Conservation (phyloP, 345 rosid species). For the sweet orange (Citrus sinensis) region DNA sequence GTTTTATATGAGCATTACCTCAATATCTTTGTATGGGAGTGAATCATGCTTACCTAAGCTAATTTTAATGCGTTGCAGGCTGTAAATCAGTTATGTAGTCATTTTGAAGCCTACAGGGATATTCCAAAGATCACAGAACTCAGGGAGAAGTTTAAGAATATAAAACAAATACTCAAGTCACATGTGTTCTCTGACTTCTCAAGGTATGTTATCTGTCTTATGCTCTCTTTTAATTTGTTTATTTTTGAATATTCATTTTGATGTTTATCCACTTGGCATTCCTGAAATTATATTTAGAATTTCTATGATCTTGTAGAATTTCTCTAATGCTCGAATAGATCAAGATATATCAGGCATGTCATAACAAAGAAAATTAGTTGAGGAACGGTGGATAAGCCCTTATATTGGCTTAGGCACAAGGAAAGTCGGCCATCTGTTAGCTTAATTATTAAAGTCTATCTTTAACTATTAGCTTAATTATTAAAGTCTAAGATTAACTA, state of each 20-base stretch:
- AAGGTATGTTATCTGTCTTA: constrained; percentile 46
- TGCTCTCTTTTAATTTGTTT: neutral
- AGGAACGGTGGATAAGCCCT: neutral
- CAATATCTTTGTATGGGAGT: neutral
- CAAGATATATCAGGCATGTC: neutral
- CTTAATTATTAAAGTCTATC: neutral
- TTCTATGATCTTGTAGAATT: neutral
- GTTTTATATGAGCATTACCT: neutral
- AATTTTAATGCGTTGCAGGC: constrained; percentile 63
- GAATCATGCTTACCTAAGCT: constrained; percentile 14
- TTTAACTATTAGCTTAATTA: neutral
- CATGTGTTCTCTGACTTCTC: constrained; percentile 95
- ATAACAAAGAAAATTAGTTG: too few species aligned
- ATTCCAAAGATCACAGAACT: constrained; percentile 97
- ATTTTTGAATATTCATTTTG: neutral
- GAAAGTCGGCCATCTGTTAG: neutral
- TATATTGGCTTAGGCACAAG: neutral
- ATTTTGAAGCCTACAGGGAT: constrained; percentile 97
- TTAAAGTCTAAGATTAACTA: neutral
- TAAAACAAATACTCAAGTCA: constrained; percentile 92
- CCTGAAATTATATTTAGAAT: neutral
- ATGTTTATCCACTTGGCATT: neutral
- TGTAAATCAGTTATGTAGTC: constrained; percentile 93
- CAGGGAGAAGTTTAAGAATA: constrained; percentile 90
- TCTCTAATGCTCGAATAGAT: neutral